Evolutionary conservation across 805 yeast genomes (phyloP), one percentile per base, ranked within the genome.

Genomic region (Ogataea paraovalis): DNA sequence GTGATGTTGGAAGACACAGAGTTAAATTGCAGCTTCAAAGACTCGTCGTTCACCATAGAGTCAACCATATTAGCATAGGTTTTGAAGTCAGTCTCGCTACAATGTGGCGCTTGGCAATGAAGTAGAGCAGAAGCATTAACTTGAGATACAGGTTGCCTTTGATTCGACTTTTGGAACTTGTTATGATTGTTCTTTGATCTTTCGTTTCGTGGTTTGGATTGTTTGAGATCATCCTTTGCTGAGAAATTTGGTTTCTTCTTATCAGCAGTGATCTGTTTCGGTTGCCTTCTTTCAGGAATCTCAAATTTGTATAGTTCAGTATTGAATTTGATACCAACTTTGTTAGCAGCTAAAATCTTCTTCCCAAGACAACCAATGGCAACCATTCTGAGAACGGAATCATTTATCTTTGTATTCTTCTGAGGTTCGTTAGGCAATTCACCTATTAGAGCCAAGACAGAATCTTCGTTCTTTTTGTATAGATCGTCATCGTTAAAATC

Each of bases 401-500:
- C 76, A 34, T 60, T 59, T 2, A 48, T 20, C 42, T 64, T 66
- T 50, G 68, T 64, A 6, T 56, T 51, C 32, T 56, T 53, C 27
- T 52, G 57, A 7, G 49, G 51, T 3, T 54, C 60, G 41, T 49
- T 45, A 10, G 65, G 65, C 2, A 62, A 43, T 47, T 62, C 67
- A 16, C 74, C 74, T 38, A 67, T 59, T 18, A 67, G 51, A 8
- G 67, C 68, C 21, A 67, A 45, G 33, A 60, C 60, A 3, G 65
- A 58, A 3, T 47, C 46, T 40, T 62, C 65, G 30, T 61, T 58
- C 30, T 57, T 59, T 25, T 54, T 66, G 30, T 77, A 75, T 23
- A 79, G 64, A 41, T 66, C 68, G 27, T 67, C 68, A 56, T 85
- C 90, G 52, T 82, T 71, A 54, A 83, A 85, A 59, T 84, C 91